phyloP scores from a whole-genome alignment of 1,139 yeast species.

The Protomyces inundatus region DNA sequence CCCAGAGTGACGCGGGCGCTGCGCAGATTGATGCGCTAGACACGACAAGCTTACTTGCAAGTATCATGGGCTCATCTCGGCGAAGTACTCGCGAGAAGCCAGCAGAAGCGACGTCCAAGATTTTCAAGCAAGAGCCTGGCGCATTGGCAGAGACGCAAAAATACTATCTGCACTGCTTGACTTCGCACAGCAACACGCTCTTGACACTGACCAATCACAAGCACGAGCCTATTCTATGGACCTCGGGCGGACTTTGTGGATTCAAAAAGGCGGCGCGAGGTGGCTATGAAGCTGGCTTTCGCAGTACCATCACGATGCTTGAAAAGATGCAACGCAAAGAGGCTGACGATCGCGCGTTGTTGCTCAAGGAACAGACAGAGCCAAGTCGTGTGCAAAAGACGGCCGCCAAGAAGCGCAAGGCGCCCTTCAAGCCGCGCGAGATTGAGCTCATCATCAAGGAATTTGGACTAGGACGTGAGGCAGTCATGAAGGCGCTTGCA shows the following conservation, averaged over 20 bases:
- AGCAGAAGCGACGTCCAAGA: background rate
- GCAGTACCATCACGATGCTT: slow-evolving; percentile 22
- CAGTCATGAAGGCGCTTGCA: slow-evolving; percentile 74
- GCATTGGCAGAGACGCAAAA: slow-evolving; percentile 1
- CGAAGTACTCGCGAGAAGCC: background rate
- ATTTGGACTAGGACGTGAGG: slow-evolving; percentile 86
- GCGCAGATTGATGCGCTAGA: background rate
- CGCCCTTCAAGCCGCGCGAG: slow-evolving; percentile 38
- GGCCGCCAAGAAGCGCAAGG: slow-evolving; percentile 54
- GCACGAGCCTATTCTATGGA: slow-evolving; percentile 26
- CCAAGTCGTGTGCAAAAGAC: slow-evolving; percentile 66
- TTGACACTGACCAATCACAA: slow-evolving; percentile 25
- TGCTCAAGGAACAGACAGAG: slow-evolving; percentile 53
- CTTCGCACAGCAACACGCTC: slow-evolving; percentile 25
- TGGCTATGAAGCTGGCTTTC: slow-evolving; percentile 71
- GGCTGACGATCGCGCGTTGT: slow-evolving; percentile 7
- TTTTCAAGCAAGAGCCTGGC: background rate
- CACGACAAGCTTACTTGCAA: background rate
- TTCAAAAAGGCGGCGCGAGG: slow-evolving; percentile 55
- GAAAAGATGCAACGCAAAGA: slow-evolving; percentile 23
- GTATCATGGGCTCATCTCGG: background rate
- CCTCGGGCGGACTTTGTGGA: slow-evolving; percentile 41
- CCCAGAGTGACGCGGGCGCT: background rate
- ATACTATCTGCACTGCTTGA: slow-evolving; percentile 26
- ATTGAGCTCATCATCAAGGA: slow-evolving; percentile 70